phyloP scores from a whole-genome alignment of 352 stramenopile species.

The Globisporangium alternatum region DNA sequence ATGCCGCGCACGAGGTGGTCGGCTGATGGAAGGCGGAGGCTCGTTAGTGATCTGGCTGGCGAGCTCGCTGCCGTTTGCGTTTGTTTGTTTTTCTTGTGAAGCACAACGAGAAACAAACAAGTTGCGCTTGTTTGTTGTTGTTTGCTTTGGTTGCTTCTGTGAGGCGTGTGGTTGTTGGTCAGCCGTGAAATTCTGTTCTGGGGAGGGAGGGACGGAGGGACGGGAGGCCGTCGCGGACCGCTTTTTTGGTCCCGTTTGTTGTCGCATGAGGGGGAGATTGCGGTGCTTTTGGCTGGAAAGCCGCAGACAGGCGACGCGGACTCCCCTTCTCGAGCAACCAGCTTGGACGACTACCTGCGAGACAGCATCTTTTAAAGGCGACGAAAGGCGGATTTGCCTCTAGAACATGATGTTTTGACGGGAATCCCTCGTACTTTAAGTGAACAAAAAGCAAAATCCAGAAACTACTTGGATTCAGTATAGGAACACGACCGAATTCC shows the following conservation, averaged over 20 bases:
- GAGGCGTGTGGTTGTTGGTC: slow-evolving; percentile 25
- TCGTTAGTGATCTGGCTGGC: slow-evolving; percentile 1
- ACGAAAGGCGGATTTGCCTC: slow-evolving; percentile 1
- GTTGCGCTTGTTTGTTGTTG: no score
- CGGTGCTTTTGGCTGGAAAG: no score
- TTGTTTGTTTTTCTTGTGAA: slow-evolving; percentile 3
- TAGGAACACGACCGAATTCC: slow-evolving; percentile 20
- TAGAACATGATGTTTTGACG: neutral
- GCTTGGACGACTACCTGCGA: neutral
- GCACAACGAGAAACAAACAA: slow-evolving; percentile 14
- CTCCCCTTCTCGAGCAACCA: neutral
- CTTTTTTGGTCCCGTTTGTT: neutral
- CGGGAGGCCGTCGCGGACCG: no score
- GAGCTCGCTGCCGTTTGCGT: neutral
- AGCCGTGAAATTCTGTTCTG: slow-evolving; percentile 30
- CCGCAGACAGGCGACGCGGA: no score
- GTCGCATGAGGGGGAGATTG: slow-evolving; percentile 1
- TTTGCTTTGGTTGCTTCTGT: neutral
- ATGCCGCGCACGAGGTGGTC: neutral
- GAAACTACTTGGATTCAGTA: neutral
- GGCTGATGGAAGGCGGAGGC: neutral
- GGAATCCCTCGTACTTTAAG: neutral
- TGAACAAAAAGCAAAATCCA: neutral
- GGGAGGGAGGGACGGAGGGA: neutral
- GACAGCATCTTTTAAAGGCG: neutral